Evolutionary conservation across 2,329 filamentous ascomycete species (phyloP).

Genomic region (Trematosphaeria pertusa): DNA sequence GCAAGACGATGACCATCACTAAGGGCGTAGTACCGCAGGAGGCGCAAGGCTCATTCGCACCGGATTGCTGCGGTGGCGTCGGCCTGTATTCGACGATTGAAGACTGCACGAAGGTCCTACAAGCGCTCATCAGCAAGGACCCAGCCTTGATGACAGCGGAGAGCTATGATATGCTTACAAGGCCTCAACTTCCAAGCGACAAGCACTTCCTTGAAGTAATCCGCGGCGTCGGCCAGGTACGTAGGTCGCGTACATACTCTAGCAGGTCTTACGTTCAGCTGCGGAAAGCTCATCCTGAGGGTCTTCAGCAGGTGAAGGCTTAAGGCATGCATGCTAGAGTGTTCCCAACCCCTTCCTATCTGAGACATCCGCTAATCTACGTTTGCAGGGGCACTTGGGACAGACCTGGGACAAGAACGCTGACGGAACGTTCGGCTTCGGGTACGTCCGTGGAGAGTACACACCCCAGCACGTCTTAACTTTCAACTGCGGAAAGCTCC

Average conservation of each 20-base stretch:
- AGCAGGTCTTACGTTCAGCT: no score
- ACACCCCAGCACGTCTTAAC: no score
- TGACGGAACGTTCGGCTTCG: constrained; percentile 11
- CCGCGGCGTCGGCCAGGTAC: constrained; percentile 4
- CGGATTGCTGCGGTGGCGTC: constrained; percentile 13
- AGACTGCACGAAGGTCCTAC: constrained; percentile 13
- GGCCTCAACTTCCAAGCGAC: constrained; percentile 4
- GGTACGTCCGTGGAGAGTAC: no score
- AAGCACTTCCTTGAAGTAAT: constrained; percentile 11
- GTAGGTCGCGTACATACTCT: no score
- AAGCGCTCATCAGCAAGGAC: constrained; percentile 5
- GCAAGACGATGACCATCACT: constrained; percentile 7
- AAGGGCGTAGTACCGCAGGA: constrained; percentile 10
- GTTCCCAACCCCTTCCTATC: no score
- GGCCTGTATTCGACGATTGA: constrained; percentile 12
- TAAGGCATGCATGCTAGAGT: no score
- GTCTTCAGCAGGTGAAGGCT: no score
- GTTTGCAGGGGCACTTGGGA: constrained; percentile 7
- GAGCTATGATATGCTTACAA: constrained; percentile 4
- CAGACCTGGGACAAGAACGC: constrained; percentile 9
- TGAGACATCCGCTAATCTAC: no score
- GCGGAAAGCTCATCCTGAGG: no score
- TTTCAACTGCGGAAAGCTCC: no score
- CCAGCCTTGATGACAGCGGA: constrained; percentile 1
- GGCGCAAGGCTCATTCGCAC: constrained; percentile 7